These are phyloP conservation scores for Plantago ovata DNA, from an alignment of 257 asterid species.

Conservation along the genomic window DNA sequence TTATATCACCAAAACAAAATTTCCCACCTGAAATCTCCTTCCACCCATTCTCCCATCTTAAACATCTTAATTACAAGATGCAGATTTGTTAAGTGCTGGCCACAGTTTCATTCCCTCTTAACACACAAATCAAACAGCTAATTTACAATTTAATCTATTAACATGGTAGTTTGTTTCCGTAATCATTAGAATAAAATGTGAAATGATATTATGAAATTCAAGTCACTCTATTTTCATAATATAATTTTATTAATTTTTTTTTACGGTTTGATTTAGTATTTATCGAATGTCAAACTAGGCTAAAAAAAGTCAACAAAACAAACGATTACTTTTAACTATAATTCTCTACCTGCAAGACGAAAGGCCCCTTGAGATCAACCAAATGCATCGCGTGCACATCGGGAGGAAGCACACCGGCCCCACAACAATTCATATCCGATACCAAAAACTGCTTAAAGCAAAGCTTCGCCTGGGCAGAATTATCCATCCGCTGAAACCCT, in stretches of 20 bases:
- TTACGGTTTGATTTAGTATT: too few relatives aligned
- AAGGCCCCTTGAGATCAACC: conserved; percentile 86
- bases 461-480: conserved; percentile 62
- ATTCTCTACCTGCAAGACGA: conserved; percentile 84
- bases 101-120: not conserved
- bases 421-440: conserved; percentile 78
- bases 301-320: too few relatives aligned
- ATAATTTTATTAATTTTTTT: too few relatives aligned
- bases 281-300: too few relatives aligned
- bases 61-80: not conserved
- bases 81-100: not conserved
- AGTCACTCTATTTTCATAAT: too few relatives aligned
- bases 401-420: conserved; percentile 74
- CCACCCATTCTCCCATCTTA: not conserved
- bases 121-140: not conserved
- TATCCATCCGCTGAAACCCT: conserved; percentile 52
- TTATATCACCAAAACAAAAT: not conserved
- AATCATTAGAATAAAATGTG: too few relatives aligned
- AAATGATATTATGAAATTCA: too few relatives aligned
- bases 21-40: not conserved
- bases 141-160: too few relatives aligned
- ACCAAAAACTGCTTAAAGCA: conserved; percentile 68
- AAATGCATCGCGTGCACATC: conserved; percentile 51
- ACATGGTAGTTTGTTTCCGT: too few relatives aligned
- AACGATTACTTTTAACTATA: too few relatives aligned